These are phyloP conservation scores for Ophiostoma ips DNA, from an alignment of 2,329 filamentous ascomycete species.

Conservation along the genomic window DNA sequence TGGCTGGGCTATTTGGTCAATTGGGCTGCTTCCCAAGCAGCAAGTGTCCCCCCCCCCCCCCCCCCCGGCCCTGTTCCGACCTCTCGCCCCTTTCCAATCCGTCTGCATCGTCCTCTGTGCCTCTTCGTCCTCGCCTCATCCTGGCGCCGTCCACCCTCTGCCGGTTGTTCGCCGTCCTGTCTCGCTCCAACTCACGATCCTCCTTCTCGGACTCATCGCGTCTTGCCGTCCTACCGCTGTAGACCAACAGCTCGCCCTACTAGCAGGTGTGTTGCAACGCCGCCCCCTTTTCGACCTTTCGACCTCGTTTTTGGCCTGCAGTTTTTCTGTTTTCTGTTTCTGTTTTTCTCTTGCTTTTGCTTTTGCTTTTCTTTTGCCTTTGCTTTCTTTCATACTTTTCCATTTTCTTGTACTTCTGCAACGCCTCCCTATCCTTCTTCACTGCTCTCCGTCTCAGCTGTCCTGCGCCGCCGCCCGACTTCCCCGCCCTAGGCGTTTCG, in stretches of 20 bases:
- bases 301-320: too few species aligned
- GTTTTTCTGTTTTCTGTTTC: too few species aligned
- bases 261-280: background rate
- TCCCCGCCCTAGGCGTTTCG: background rate
- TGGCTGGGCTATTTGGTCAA: conserved; percentile 11
- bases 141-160: background rate
- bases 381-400: background rate
- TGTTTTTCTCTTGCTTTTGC: too few species aligned
- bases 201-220: background rate
- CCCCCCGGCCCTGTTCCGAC: background rate
- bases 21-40: conserved; percentile 12
- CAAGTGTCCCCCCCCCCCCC: too few species aligned
- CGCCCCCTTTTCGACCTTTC: background rate
- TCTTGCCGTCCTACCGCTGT: background rate
- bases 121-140: background rate
- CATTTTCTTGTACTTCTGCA: background rate
- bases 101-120: background rate
- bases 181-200: background rate
- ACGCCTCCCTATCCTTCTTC: background rate
- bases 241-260: background rate
- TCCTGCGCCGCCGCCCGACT: background rate
- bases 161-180: background rate
- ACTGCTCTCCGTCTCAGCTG: background rate
- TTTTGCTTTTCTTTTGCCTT: too few species aligned
- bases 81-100: background rate